These are phyloP conservation scores for Solanum hybrid DNA, from an alignment of 305 asterid genomes.

Conservation along the genomic window DNA sequence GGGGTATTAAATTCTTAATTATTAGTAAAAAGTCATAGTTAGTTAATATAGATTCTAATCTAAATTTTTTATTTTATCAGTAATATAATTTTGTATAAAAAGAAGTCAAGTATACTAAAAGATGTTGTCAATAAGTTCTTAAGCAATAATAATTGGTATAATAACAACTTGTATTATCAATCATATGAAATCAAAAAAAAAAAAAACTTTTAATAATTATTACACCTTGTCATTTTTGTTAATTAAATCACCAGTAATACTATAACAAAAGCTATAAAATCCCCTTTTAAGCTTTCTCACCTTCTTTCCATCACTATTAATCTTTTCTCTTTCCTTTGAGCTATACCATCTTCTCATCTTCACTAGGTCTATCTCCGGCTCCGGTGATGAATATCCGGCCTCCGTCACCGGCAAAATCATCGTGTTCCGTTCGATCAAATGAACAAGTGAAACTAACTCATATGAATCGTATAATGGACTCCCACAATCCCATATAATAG, in stretches of 20 bases:
- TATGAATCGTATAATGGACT: conserved; percentile 29
- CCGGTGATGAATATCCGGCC: not conserved
- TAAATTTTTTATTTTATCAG: not conserved
- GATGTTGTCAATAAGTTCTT: not conserved
- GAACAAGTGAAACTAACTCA: conserved; percentile 28
- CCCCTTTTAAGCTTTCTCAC: not conserved
- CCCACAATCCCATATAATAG: too few species aligned
- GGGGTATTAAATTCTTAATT: not conserved
- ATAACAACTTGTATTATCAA: not conserved
- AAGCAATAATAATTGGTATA: not conserved
- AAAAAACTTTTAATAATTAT: not conserved
- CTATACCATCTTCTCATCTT: not conserved
- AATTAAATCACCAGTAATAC: not conserved
- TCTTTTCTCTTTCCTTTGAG: not conserved
- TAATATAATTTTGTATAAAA: not conserved
- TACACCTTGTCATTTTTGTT: not conserved
- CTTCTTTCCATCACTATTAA: not conserved
- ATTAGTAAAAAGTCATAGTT: not conserved
- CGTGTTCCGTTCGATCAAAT: conserved; percentile 29
- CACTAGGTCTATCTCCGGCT: not conserved
- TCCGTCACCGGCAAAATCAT: conserved; percentile 13
- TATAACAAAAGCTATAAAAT: conserved; percentile 1
- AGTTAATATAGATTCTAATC: not conserved
- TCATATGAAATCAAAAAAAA: not conserved
- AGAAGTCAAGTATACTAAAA: not conserved